These are phyloP conservation scores for Vigna angularis DNA, from an alignment of 306 rosid species.

Conservation along the genomic window DNA sequence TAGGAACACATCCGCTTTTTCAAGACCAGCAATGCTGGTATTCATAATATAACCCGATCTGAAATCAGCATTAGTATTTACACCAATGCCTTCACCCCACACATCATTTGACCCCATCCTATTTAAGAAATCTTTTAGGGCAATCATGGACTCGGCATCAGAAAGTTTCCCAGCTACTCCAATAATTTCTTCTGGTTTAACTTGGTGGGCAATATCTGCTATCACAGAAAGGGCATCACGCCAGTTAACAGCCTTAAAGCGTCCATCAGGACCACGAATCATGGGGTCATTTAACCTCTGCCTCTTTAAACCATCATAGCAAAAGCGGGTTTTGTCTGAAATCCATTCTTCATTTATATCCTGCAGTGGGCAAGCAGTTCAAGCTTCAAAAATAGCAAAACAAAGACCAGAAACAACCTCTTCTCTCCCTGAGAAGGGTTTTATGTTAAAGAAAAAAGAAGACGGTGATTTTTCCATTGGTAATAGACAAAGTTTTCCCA, in stretches of 20 bases:
- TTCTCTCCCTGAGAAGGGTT: not conserved
- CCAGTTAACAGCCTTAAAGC: conserved; percentile 90
- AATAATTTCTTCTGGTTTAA: conserved; percentile 82
- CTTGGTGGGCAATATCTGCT: conserved; percentile 81
- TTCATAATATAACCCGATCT: conserved; percentile 95
- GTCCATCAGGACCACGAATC: conserved; percentile 97
- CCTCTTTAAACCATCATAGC: conserved; percentile 98
- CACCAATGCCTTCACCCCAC: conserved; percentile 91
- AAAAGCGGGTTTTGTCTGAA: conserved; percentile 97
- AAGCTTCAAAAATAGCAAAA: conserved; percentile 16
- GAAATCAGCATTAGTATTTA: conserved; percentile 75
- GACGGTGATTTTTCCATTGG: not conserved
- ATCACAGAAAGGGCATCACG: conserved; percentile 90
- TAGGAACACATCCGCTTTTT: conserved; percentile 91
- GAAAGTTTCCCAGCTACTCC: conserved; percentile 95
- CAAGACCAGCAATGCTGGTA: conserved; percentile 85
- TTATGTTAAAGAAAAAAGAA: not conserved
- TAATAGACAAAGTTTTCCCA: conserved; percentile 8
- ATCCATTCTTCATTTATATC: conserved; percentile 99
- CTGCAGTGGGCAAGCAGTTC: conserved; percentile 54
- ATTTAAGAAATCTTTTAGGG: conserved; percentile 89
- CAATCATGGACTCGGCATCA: conserved; percentile 98
- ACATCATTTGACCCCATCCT: conserved; percentile 91
- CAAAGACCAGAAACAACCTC: not conserved
- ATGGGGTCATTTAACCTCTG: conserved; percentile 98